These are phyloP conservation scores for Tetragonia tetragonoides DNA, from an alignment of 148 eudicot genomes.

Conservation along the genomic window DNA sequence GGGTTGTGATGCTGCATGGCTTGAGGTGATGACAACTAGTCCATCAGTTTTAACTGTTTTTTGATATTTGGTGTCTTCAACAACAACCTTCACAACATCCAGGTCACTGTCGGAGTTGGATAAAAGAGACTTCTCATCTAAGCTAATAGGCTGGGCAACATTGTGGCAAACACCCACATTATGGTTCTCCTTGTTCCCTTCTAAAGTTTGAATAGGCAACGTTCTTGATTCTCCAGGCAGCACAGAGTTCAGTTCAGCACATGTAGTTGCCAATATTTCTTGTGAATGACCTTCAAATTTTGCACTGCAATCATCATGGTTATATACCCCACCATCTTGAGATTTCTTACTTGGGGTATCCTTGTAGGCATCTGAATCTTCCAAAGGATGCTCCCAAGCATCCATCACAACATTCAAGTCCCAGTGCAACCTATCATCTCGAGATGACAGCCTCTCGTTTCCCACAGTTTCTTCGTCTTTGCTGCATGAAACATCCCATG, in stretches of 20 bases:
- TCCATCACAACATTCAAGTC: constrained; percentile 82
- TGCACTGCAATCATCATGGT: background rate
- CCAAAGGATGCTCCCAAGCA: constrained; percentile 66
- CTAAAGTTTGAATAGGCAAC: constrained; percentile 5
- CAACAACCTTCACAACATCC: constrained; percentile 7
- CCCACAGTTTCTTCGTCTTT: constrained; percentile 27
- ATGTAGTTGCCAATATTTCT: constrained; percentile 9
- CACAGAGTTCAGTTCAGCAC: constrained; percentile 5
- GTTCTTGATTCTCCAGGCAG: constrained; percentile 7
- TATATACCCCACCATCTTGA: constrained; percentile 10
- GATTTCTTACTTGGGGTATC: constrained; percentile 14
- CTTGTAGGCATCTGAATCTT: constrained; percentile 22
- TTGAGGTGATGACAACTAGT: background rate
- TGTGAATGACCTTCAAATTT: background rate
- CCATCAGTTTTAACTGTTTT: constrained; percentile 1
- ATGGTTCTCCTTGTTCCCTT: constrained; percentile 2
- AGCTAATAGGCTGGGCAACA: background rate
- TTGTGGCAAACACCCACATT: background rate
- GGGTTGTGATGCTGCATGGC: background rate
- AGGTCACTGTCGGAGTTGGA: constrained; percentile 12
- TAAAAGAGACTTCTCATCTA: constrained; percentile 9
- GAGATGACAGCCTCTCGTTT: constrained; percentile 23
- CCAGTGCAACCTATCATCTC: constrained; percentile 63
- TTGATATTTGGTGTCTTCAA: constrained; percentile 21
- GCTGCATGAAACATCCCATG: constrained; percentile 24